Base-by-base conservation (phyloP, 306 rosid species). In the Vigna hirtella region DNA sequence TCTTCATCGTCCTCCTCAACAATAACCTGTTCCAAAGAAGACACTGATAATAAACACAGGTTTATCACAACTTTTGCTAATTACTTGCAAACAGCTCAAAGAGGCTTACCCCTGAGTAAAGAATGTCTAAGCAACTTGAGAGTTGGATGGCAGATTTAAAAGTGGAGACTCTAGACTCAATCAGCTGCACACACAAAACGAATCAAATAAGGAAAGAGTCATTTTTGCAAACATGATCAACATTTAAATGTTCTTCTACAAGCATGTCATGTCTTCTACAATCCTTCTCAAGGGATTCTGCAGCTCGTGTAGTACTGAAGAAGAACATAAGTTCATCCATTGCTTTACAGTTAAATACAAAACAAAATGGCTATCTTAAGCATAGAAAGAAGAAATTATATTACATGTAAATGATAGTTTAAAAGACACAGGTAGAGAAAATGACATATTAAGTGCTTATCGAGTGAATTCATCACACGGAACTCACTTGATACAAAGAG, bases 401-500 rank as follows among this genome's bases (percentile, higher is more conserved):
- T 32, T 13, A 34, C 26, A 53, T 11, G 30, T 66, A 57, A 55
- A 47, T n/a, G 70, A 57, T 66, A 53, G 5, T 10, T 38, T 64
- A 38, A 11, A 11, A 20, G 18, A 56, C 58, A 72, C 0, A 15
- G 22, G 13, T 48, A 50, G 47, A 51, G 53, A 51, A 38, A 40
- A 10, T n/a, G 6, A 51, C 4, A 26, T 10, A 45, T 36, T 3
- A 51, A 67, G 32, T 22, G 55, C 43, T 72, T 45, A 17, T 74
- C 34, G 50, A 40, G 47, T 34, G 17, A 3, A 45, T 17, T 77
- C 52, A 45, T 6, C 45, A 9, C 45, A 14, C 18, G 49, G 28
- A 45, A 71, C 85, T 66, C 36, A 92, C 97, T 89, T 89, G 93
- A 86, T 86, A 86, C 78, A 92, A 73, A 57, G 92, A 89, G 81